Evolutionary conservation across 75 land plant genomes (phyloP), one percentile per base, ranked within the genome.

Genomic region (Selaginella moellendorffii): DNA sequence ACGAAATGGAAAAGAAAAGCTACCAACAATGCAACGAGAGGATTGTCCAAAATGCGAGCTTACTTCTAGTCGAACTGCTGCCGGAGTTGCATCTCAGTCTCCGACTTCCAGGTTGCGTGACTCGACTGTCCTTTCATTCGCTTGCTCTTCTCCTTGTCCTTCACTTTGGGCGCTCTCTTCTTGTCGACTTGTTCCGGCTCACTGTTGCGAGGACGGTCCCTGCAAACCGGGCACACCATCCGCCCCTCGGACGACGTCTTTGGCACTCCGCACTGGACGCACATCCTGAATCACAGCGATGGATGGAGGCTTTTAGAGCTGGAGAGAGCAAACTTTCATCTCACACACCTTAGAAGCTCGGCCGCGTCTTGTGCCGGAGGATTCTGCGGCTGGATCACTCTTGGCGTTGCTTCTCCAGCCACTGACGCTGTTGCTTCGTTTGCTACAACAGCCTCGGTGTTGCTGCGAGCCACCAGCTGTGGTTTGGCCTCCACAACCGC

Each of bases 111-210:
- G 8, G 91, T 72, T 1, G 96, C 81, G 68, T 93, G 98, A 58
- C 77, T 72, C 0, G 98, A 93, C 62, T 93, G 98, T 1, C 98
- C 98, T 73, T 74, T 88, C 96, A 93, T 82, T n/a, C 98, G 95
- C 74, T 93, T 93, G 52, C 65, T 76, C 76, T 87, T 85, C 54
- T 93, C 98, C 64, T 84, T 93, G 27, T 89, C 98, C 63, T 93
- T 93, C 1, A 93, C 60, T 2, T 77, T 74, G 21, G 96, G 83
- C 1, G 85, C 90, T 69, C 93, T 83, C 70, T 80, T 83, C 72
- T 83, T 85, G 19, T 70, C 82, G 0, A 68, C 0, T 28, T 78
- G 83, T n/a, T n/a, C n/a, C n/a, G 51, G 77, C 27, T 31, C 97
- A 91, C 83, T 81, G 28, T 63, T 66, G 18, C 67, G 69, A 52